Percentiles rank a stretch among this genome's conserved stretches.
These are phyloP conservation scores for Blastomyces parvus DNA, from an alignment of 2,329 filamentous ascomycete species.

Conservation along the genomic window DNA sequence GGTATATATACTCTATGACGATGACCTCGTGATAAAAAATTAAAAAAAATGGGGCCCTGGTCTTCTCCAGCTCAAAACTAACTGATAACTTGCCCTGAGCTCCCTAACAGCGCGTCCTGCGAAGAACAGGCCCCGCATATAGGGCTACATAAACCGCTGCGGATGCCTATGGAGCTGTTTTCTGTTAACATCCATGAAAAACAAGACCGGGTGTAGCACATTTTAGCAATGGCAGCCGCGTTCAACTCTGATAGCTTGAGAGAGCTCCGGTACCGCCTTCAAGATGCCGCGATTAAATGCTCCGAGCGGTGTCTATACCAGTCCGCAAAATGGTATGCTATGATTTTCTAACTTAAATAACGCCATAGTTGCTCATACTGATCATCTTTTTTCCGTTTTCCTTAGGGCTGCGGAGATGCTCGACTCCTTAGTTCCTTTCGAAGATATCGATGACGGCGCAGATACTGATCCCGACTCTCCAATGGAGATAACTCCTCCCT, in stretches of 20 bases:
- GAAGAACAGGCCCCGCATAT: not conserved
- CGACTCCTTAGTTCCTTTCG: constrained; percentile 57
- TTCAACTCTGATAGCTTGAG: constrained; percentile 31
- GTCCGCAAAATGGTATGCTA: constrained; percentile 77
- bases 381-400: constrained; percentile 2
- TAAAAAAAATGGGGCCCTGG: not conserved
- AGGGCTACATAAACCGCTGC: not conserved
- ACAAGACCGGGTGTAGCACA: not conserved
- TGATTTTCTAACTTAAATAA: constrained; percentile 2
- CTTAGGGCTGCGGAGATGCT: constrained; percentile 87
- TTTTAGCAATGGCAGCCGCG: constrained; percentile 25
- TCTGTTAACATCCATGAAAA: not conserved
- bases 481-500: constrained; percentile 50
- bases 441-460: constrained; percentile 44
- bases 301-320: constrained; percentile 93
- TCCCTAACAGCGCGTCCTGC: not conserved
- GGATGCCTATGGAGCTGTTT: not conserved
- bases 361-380: not conserved
- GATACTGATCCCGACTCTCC: constrained; percentile 52
- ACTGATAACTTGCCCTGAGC: not conserved
- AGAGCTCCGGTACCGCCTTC: constrained; percentile 64
- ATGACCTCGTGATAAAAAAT: not conserved
- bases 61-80: not conserved
- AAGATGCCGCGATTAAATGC: constrained; percentile 80
- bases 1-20: not conserved